Evolutionary conservation across 192 early-diverging fungal species (phyloP), one percentile per base, ranked within the genome.

Genomic region (Rhizophlyctis rosea): DNA sequence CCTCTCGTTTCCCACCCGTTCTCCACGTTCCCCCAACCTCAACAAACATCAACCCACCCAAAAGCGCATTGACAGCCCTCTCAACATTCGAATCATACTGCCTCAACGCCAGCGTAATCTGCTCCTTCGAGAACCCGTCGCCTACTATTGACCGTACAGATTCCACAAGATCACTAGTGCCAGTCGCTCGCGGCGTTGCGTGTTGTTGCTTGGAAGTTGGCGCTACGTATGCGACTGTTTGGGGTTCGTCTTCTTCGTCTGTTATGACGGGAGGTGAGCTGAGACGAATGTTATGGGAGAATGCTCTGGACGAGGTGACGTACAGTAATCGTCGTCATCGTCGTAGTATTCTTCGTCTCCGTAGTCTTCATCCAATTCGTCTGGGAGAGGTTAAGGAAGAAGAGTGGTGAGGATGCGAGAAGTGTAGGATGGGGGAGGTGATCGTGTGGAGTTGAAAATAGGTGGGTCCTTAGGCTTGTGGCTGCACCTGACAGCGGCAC

Each of bases 101-200:
- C 81, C 85, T 86, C 53, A 94, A 72, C 25, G 87, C 73, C 50
- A 85, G 81, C 63, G 81, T 79, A 18, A 94, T 90, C 51, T 88
- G 84, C 44, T 76, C 69, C 60, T 83, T 78, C 21, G 80, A 62
- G 14, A 94, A 74, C 21, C 76, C 68, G 0, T 69, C 59, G 23
- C 88, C 91, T 14, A 92, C 71, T 25, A 88, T 71, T 14, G 54
- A 62, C 65, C 72, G 79, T 28, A 92, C 82, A 23, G 85, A 71
- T 39, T 75, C 73, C 34, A 83, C 65, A 7, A 87, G 84, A 13
- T 77, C 76, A 3, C 76, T 68, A 61, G 88, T 73, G 48, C 65
- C 69, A 51, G 72, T 0, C 13, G 30, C 4, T 50, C n/a, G 3
- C 23, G 21, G 54, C 7, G 25, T 63, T 32, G 27, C 9, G 50